Evolutionary conservation across 2,329 filamentous ascomycete genomes (phyloP).

Genomic region (Xylariaceae sp.): DNA sequence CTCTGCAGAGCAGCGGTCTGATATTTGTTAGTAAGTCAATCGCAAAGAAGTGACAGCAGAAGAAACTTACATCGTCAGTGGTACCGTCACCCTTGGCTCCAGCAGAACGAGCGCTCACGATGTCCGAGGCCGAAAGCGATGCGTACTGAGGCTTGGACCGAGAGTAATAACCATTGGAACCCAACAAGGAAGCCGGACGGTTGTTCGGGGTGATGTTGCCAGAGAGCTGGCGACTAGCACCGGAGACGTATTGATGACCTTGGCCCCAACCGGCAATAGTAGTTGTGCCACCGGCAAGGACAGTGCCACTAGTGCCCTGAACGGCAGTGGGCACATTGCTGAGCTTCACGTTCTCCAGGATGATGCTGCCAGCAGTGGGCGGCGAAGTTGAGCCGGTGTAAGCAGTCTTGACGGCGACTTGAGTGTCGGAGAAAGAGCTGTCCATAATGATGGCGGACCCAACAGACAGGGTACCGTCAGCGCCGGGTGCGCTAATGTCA

Average conservation of each 20-base stretch:
- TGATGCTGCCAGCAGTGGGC: conserved; percentile 49
- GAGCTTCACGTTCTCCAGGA: conserved; percentile 48
- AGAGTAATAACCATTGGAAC: conserved; percentile 47
- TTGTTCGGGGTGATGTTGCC: conserved; percentile 41
- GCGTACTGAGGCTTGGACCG: conserved; percentile 71
- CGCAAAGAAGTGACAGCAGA: conserved; percentile 33
- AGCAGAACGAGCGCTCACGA: conserved; percentile 48
- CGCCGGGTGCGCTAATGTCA: conserved; percentile 49
- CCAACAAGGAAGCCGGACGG: conserved; percentile 50
- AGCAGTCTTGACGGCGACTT: conserved; percentile 60
- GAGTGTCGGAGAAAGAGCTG: conserved; percentile 59
- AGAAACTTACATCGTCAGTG: conserved; percentile 57
- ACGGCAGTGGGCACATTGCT: conserved; percentile 39
- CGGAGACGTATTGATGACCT: conserved; percentile 56
- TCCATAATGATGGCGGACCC: conserved; percentile 68
- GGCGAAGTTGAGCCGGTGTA: conserved; percentile 40
- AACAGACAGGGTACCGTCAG: conserved; percentile 49
- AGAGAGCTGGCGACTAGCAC: conserved; percentile 41
- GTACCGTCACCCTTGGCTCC: conserved; percentile 65
- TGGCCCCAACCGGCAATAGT: conserved; percentile 60
- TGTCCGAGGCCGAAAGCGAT: conserved; percentile 47
- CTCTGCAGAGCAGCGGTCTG: conserved; percentile 51
- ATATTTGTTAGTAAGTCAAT: conserved; percentile 28
- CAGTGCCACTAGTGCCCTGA: conserved; percentile 34
- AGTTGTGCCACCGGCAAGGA: conserved; percentile 52